Evolutionary conservation across 345 rosid genomes (phyloP), one percentile per base, ranked within the genome.

Genomic region (Sisymbrium altissimum): DNA sequence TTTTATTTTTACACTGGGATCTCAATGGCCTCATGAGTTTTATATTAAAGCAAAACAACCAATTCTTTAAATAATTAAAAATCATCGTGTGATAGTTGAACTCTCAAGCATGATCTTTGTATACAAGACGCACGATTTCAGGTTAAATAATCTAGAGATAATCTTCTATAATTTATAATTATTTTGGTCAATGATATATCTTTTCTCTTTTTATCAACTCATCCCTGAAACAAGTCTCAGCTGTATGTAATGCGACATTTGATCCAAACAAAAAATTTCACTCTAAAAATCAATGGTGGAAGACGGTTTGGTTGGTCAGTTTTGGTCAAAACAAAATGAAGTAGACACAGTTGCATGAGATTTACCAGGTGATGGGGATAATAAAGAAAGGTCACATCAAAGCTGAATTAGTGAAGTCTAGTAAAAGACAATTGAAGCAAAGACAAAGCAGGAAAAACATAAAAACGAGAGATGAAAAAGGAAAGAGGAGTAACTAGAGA

Each of bases 401-500:
- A 49, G 27, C 41, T 29, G 39, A 46, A 58, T 61, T 61, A 68
- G 64, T 33, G 74, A 67, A 58, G 70, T 43, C 6, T 11, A 39
- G 25, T 61, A 61, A 68, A 68, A 35, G 69, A 60, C 69, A 67
- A 49, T 21, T 58, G 78, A 67, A 58, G 66, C 53, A 46, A 32
- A 74, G 2, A 66, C 67, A 60, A 75, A 67, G 2, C 61, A 74
- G 73, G 11, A 25, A 44, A 23, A 48, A 72, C 30, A 12, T n/a
- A 49, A 46, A 18, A 13, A 2, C 1, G 12, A 64, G 77, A 55
- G 65, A 55, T 54, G 65, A 4, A 56, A 64, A 73, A 48, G 43
- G 72, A 56, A 74, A 66, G 11, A 48, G 38, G 40, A 38, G 78
- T 74, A 38, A 74, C 48, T 74, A 74, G 59, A 65, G 69, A 46